Conservation (phyloP, 2,329 filamentous ascomycete species). For the Fonsecaea erecta region DNA sequence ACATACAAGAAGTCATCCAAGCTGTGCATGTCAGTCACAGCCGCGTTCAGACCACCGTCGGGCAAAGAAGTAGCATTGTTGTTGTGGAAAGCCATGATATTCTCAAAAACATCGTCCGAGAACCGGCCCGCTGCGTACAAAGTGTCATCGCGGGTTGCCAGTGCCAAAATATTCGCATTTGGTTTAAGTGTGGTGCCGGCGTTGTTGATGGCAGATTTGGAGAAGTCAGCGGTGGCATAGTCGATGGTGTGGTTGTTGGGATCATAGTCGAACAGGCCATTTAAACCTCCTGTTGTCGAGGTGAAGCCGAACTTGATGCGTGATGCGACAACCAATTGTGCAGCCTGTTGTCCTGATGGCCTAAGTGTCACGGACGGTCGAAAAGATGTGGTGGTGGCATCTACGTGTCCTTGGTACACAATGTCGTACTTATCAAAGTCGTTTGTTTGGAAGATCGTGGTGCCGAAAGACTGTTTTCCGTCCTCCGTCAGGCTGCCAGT, state of each 20-base stretch:
- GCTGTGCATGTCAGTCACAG: slow-evolving; percentile 73
- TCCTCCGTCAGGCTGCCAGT: slow-evolving; percentile 69
- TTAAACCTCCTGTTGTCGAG: slow-evolving; percentile 74
- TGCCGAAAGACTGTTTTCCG: slow-evolving; percentile 56
- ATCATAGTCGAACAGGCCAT: slow-evolving; percentile 88
- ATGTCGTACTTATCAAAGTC: slow-evolving; percentile 96
- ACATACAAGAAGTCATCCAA: slow-evolving; percentile 73
- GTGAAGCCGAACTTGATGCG: slow-evolving; percentile 72
- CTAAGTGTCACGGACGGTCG: slow-evolving; percentile 78
- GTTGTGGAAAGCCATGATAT: slow-evolving; percentile 75
- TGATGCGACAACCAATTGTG: slow-evolving; percentile 83
- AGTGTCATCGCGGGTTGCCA: slow-evolving; percentile 67
- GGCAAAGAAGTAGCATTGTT: slow-evolving; percentile 66
- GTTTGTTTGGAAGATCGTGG: slow-evolving; percentile 83
- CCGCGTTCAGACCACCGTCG: slow-evolving; percentile 76
- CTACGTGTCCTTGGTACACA: slow-evolving; percentile 83
- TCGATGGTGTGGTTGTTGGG: slow-evolving; percentile 62
- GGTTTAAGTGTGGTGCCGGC: slow-evolving; percentile 72
- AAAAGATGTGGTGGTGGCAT: slow-evolving; percentile 74
- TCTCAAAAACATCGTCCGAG: slow-evolving; percentile 67
- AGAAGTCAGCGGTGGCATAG: slow-evolving; percentile 59
- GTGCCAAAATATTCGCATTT: slow-evolving; percentile 70
- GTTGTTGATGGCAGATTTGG: slow-evolving; percentile 73
- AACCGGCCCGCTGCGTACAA: slow-evolving; percentile 87
- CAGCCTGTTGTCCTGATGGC: slow-evolving; percentile 66